Conservation (phyloP, 768 basidiomycete genomes). For the Termitomyces sp. region DNA sequence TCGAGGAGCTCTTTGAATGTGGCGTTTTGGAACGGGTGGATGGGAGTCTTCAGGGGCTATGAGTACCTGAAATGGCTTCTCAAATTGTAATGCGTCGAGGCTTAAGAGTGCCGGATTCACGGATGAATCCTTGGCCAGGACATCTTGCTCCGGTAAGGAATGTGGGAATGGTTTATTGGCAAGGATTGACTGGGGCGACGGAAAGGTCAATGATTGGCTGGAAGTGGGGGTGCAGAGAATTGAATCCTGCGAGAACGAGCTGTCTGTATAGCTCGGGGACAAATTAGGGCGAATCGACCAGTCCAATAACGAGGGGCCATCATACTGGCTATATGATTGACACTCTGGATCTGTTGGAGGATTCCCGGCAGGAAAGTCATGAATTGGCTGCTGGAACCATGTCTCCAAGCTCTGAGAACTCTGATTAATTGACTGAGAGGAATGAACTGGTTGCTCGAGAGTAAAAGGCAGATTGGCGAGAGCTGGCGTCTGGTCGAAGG, state of each 20-base stretch:
- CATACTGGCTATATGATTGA: not conserved
- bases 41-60: not conserved
- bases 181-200: not conserved
- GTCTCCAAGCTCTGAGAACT: not conserved
- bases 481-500: not conserved
- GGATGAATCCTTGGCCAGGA: not conserved
- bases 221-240: not conserved
- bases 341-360: not conserved
- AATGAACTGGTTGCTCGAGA: not conserved
- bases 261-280: conserved; percentile 5
- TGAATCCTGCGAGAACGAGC: conserved; percentile 1
- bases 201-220: not conserved
- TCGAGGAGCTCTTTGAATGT: not conserved
- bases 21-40: not conserved
- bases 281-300: not conserved
- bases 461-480: not conserved
- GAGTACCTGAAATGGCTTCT: not conserved
- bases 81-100: not conserved
- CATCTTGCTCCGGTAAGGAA: not conserved
- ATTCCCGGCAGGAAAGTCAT: not conserved
- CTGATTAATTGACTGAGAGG: not conserved
- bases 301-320: not conserved
- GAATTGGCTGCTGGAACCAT: not conserved
- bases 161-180: not conserved
- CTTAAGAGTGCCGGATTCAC: not conserved